These are phyloP conservation scores for Globisporangium orthogonon DNA, from an alignment of 352 stramenopile species.

Conservation along the genomic window DNA sequence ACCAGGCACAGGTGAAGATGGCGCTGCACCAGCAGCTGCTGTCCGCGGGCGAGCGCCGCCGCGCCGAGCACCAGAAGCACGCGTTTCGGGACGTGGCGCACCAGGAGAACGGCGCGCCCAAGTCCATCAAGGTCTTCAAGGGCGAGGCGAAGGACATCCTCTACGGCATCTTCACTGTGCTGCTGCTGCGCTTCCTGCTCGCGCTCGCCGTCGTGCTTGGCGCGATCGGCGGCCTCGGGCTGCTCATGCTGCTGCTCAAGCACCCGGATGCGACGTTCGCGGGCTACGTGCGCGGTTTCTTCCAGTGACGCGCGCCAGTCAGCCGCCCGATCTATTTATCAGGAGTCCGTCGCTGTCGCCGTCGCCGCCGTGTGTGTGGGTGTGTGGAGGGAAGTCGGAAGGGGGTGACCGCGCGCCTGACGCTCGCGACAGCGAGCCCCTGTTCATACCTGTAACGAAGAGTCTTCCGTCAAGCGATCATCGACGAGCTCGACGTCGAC, in stretches of 20 bases:
- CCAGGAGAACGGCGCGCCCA: conserved; percentile 39
- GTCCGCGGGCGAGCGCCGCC: conserved; percentile 16
- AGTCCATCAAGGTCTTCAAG: conserved; percentile 54
- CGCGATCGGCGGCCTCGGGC: conserved; percentile 21
- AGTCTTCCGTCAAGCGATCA: too few species aligned
- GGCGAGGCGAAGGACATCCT: conserved; percentile 50
- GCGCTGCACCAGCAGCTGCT: conserved; percentile 14
- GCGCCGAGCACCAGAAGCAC: conserved; percentile 23
- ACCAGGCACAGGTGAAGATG: conserved; percentile 17
- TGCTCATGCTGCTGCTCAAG: conserved; percentile 33
- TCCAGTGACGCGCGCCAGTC: background rate
- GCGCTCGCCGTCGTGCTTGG: conserved; percentile 28
- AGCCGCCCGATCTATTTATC: conserved; percentile 9
- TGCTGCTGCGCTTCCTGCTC: conserved; percentile 49
- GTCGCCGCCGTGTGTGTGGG: too few species aligned
- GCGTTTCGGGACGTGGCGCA: conserved; percentile 27
- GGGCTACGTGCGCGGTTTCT: conserved; percentile 18
- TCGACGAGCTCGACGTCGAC: too few species aligned
- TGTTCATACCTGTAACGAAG: too few species aligned
- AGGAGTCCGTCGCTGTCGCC: background rate
- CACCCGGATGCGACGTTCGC: conserved; percentile 22
- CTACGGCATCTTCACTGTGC: conserved; percentile 52
- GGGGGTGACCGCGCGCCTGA: too few species aligned
- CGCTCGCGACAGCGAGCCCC: too few species aligned
- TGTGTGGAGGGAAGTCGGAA: too few species aligned